Percentiles rank a stretch among this genome's conserved stretches.
Evolutionary conservation across 805 yeast species (phyloP).

Genomic region (Ogataea paradorogensis): DNA sequence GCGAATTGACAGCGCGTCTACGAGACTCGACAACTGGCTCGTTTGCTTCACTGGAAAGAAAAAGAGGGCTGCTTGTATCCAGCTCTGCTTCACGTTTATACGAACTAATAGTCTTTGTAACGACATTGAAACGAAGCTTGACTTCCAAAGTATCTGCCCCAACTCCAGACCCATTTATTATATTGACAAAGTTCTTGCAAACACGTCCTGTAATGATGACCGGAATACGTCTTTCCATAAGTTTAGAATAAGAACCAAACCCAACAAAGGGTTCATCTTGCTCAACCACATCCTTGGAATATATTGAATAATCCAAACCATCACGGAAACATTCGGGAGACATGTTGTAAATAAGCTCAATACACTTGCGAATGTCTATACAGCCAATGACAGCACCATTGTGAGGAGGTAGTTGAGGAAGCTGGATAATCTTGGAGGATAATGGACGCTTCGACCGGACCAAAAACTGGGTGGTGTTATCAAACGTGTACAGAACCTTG

Average conservation of each 20-base stretch:
- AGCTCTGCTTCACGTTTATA: background rate
- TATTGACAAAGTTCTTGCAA: conserved; percentile 53
- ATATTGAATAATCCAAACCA: conserved; percentile 42
- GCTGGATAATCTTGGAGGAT: conserved; percentile 40
- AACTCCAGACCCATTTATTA: conserved; percentile 36
- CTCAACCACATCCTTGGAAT: conserved; percentile 48
- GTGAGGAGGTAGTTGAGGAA: conserved; percentile 40
- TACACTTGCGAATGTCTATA: conserved; percentile 42
- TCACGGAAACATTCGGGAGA: conserved; percentile 44
- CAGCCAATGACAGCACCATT: conserved; percentile 42
- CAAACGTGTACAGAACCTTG: conserved; percentile 42
- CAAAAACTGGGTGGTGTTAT: conserved; percentile 40
- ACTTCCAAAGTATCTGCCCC: conserved; percentile 51
- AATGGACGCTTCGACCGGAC: conserved; percentile 38
- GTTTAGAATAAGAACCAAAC: conserved; percentile 39
- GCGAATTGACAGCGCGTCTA: conserved; percentile 5
- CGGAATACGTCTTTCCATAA: conserved; percentile 24
- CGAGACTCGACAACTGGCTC: conserved; percentile 3
- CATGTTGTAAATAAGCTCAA: conserved; percentile 44
- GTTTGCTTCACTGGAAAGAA: background rate
- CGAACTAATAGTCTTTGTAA: conserved; percentile 5
- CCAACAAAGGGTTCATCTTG: conserved; percentile 52
- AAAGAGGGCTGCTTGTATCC: conserved; percentile 8
- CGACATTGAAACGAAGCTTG: conserved; percentile 45
- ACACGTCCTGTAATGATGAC: conserved; percentile 54